These are phyloP conservation scores for Russula brevipes DNA, from an alignment of 768 basidiomycete genomes.

Conservation along the genomic window DNA sequence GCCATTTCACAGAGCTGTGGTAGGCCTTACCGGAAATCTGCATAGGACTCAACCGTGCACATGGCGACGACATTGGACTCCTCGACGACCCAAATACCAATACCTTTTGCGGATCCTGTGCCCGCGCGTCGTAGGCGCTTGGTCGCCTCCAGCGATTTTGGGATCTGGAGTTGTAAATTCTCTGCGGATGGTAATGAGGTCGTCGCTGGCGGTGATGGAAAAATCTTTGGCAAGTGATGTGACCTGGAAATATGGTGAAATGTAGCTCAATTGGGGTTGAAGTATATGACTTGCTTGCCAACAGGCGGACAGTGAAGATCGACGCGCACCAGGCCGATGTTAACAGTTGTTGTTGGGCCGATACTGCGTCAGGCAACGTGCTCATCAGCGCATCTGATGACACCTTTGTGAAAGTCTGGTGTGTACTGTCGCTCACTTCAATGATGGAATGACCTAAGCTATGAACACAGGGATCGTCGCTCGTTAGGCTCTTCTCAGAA, in stretches of 20 bases:
- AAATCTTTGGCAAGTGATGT: conserved; percentile 57
- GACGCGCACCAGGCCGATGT: conserved; percentile 86
- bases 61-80: conserved; percentile 69
- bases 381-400: conserved; percentile 96
- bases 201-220: conserved; percentile 84
- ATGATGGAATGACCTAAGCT: not conserved
- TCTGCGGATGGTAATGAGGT: conserved; percentile 96
- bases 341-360: conserved; percentile 96
- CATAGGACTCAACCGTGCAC: conserved; percentile 64
- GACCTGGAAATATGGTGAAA: not conserved
- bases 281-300: conserved; percentile 90
- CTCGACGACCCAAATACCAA: conserved; percentile 55
- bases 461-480: conserved; percentile 43
- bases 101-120: conserved; percentile 40
- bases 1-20: conserved; percentile 22
- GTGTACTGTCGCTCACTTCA: conserved; percentile 24
- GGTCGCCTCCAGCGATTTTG: conserved; percentile 46
- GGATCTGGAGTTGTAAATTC: conserved; percentile 93
- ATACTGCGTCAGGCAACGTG: conserved; percentile 86
- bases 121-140: conserved; percentile 27
- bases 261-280: not conserved
- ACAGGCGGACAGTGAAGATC: conserved; percentile 77
- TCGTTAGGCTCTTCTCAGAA: conserved; percentile 48
- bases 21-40: conserved; percentile 10
- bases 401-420: conserved; percentile 94